These are phyloP conservation scores for Setomelanomma holmii DNA, from an alignment of 2,329 filamentous ascomycete genomes.

Conservation along the genomic window DNA sequence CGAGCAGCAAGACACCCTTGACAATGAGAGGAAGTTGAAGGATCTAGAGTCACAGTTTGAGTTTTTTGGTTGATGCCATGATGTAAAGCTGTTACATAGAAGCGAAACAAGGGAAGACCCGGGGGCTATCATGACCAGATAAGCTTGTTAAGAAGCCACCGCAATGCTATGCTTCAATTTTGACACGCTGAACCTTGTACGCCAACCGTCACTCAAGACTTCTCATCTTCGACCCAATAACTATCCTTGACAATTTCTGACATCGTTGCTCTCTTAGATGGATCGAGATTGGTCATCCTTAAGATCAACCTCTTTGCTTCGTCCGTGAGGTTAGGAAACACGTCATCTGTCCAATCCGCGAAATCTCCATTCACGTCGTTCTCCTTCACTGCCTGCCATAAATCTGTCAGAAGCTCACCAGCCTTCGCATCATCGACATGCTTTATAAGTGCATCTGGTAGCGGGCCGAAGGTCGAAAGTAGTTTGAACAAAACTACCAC, in stretches of 20 bases:
- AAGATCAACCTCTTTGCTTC: slow-evolving; percentile 39
- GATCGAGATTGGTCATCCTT: slow-evolving; percentile 41
- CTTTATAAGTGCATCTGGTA: slow-evolving; percentile 6
- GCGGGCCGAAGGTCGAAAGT: slow-evolving; percentile 6
- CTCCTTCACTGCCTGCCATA: slow-evolving; percentile 25
- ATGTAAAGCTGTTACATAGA: slow-evolving; percentile 4
- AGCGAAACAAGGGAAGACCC: slow-evolving; percentile 4
- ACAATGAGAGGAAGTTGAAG: slow-evolving; percentile 2
- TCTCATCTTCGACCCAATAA: slow-evolving; percentile 8
- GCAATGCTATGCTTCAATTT: slow-evolving; percentile 7
- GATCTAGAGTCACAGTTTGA: slow-evolving; percentile 5
- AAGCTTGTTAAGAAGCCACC: slow-evolving; percentile 6
- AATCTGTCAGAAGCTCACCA: slow-evolving; percentile 24
- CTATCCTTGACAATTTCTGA: slow-evolving; percentile 13
- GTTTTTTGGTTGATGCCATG: slow-evolving; percentile 6
- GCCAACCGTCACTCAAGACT: slow-evolving; percentile 5
- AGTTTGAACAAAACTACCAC: slow-evolving; percentile 4
- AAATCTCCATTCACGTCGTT: slow-evolving; percentile 26
- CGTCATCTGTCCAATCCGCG: slow-evolving; percentile 33
- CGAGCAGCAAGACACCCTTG: slow-evolving; percentile 5
- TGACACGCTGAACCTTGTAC: slow-evolving; percentile 4
- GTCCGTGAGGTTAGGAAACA: slow-evolving; percentile 36
- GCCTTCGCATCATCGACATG: slow-evolving; percentile 25
- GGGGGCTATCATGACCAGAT: slow-evolving; percentile 4
- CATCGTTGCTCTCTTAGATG: slow-evolving; percentile 36